A percentile compares a stretch with the other conserved stretches of the same genome.
Conservation (phyloP, 768 basidiomycete species). For the Leccinum disarticulatum region DNA sequence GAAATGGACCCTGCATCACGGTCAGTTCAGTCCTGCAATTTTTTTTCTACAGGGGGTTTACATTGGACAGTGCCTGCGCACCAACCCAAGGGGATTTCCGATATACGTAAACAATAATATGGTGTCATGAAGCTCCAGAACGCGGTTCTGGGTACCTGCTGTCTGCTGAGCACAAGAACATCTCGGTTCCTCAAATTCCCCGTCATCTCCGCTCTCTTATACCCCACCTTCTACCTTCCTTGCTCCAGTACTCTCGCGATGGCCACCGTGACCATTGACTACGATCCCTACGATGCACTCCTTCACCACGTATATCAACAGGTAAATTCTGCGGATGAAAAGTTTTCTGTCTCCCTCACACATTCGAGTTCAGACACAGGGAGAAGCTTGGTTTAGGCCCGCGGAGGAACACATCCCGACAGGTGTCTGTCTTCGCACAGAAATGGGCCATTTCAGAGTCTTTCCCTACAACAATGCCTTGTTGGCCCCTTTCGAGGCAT, state of each 20-base stretch:
- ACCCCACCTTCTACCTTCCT: slow-evolving; percentile 1
- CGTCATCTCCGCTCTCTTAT: slow-evolving; percentile 13
- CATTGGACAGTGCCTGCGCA: background rate
- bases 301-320: slow-evolving; percentile 78
- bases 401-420: slow-evolving; percentile 74
- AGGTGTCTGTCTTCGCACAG: slow-evolving; percentile 74
- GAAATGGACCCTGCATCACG: slow-evolving; percentile 15
- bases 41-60: background rate
- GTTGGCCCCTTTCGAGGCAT: slow-evolving; percentile 76
- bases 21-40: background rate
- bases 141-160: background rate
- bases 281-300: slow-evolving; percentile 78
- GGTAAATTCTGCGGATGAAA: slow-evolving; percentile 32
- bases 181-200: background rate
- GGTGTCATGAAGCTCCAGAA: background rate
- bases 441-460: slow-evolving; percentile 66
- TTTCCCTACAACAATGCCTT: slow-evolving; percentile 82
- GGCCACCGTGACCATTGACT: slow-evolving; percentile 61
- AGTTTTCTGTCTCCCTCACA: background rate
- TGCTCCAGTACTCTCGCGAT: slow-evolving; percentile 3
- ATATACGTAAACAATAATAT: background rate
- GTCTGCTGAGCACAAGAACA: background rate
- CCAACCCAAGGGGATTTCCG: slow-evolving; percentile 6
- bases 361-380: slow-evolving; percentile 58
- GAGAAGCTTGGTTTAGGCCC: slow-evolving; percentile 84